Conservation (phyloP, 2,329 filamentous ascomycete genomes). For the Samsoniella hepiali region DNA sequence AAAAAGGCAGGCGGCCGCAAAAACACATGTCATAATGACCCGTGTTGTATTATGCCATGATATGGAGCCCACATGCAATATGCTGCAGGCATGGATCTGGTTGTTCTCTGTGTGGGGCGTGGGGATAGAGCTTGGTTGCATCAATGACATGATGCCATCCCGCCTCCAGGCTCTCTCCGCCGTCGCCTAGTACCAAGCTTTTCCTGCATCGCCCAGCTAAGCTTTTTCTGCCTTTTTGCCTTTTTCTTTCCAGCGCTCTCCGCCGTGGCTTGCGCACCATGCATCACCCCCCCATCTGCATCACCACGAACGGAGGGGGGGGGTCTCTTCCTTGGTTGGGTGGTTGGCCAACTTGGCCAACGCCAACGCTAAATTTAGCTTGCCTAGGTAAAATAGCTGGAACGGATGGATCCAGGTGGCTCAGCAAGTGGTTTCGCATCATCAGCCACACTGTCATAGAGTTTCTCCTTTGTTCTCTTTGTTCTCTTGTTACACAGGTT, state of each 20-base stretch:
- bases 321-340: not conserved
- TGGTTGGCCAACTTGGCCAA: not conserved
- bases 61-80: not conserved
- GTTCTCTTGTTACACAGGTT: not conserved
- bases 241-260: not conserved
- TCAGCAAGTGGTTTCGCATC: not conserved
- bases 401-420: not conserved
- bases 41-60: not conserved
- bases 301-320: not conserved
- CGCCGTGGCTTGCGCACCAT: not conserved
- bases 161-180: no score
- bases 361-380: not conserved
- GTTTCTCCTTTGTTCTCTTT: not conserved
- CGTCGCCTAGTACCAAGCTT: not conserved
- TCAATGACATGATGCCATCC: not conserved
- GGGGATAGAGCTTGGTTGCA: not conserved
- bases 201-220: not conserved
- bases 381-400: not conserved
- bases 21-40: not conserved
- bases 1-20: not conserved
- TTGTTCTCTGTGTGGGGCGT: not conserved
- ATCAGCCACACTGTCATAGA: slow-evolving; percentile 13
- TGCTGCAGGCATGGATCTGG: not conserved
- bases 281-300: not conserved
- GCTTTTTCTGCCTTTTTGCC: not conserved